Evolutionary conservation across 169 alveolate genomes (phyloP).

Genomic region (Eimeria sp.): DNA sequence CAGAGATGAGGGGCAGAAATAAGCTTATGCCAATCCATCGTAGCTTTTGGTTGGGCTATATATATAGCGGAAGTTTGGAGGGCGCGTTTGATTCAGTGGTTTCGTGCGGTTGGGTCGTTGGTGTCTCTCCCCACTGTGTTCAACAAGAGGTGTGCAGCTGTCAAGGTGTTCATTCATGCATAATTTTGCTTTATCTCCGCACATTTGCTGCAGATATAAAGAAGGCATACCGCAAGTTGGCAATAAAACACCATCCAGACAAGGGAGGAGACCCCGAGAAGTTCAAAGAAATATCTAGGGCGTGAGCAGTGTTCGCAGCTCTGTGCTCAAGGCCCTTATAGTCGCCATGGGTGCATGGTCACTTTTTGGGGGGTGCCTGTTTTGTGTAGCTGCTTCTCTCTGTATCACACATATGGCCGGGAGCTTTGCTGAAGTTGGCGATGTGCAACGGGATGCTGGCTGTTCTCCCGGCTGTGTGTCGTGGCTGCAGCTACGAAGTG

Average conservation of each 20-base stretch:
- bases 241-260: slow-evolving; percentile 98
- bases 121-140: neutral
- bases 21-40: neutral
- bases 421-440: neutral
- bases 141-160: neutral
- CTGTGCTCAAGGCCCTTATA: neutral
- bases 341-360: neutral
- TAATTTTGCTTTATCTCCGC: neutral
- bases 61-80: neutral
- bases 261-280: slow-evolving; percentile 99
- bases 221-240: slow-evolving; percentile 97
- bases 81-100: neutral
- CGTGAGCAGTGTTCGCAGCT: slow-evolving; percentile 87
- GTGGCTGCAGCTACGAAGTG: slow-evolving; percentile 94
- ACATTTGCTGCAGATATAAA: slow-evolving; percentile 92
- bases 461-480: neutral
- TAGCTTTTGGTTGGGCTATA: neutral
- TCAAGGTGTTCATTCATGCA: neutral
- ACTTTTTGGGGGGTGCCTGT: neutral
- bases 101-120: neutral
- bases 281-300: slow-evolving; percentile 98
- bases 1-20: too few species aligned
- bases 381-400: too few species aligned
- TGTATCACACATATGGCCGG: neutral
- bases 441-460: neutral